These are phyloP conservation scores for Gossypium schwendimanii DNA, from an alignment of 441 rosid species.

Conservation along the genomic window DNA sequence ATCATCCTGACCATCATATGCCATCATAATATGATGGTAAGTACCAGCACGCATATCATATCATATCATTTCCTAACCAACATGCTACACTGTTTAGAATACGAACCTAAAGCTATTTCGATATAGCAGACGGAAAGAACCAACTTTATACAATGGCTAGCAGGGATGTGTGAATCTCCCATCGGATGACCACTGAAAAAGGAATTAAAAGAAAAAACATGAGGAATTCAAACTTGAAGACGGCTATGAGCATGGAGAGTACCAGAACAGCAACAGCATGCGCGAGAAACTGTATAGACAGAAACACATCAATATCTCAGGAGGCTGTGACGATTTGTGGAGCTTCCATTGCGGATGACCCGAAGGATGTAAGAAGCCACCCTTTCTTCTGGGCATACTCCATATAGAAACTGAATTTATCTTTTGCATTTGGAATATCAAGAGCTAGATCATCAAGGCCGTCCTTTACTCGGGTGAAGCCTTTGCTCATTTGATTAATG, in stretches of 20 bases:
- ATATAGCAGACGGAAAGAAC: slow-evolving; percentile 13
- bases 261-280: slow-evolving; percentile 12
- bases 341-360: slow-evolving; percentile 20
- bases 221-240: background rate
- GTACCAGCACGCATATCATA: slow-evolving; percentile 9
- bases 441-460: slow-evolving; percentile 92
- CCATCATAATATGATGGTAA: background rate
- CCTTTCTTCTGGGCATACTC: slow-evolving; percentile 68
- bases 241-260: slow-evolving; percentile 8
- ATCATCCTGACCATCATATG: slow-evolving; percentile 8
- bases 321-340: slow-evolving; percentile 18
- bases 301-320: slow-evolving; percentile 20
- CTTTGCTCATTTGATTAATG: slow-evolving; percentile 85
- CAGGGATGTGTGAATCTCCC: slow-evolving; percentile 28
- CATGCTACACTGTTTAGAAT: slow-evolving; percentile 5
- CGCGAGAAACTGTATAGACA: background rate
- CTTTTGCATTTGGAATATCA: slow-evolving; percentile 87
- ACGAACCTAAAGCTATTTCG: slow-evolving; percentile 22
- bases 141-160: slow-evolving; percentile 36
- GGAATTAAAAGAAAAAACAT: background rate
- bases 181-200: slow-evolving; percentile 23
- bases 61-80: slow-evolving; percentile 2
- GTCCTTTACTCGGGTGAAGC: slow-evolving; percentile 75
- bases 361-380: slow-evolving; percentile 69
- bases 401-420: slow-evolving; percentile 62